Percentiles rank a stretch among this genome's conserved stretches.
Evolutionary conservation across 768 basidiomycete species (phyloP).

Genomic region (Mycena vulgaris): DNA sequence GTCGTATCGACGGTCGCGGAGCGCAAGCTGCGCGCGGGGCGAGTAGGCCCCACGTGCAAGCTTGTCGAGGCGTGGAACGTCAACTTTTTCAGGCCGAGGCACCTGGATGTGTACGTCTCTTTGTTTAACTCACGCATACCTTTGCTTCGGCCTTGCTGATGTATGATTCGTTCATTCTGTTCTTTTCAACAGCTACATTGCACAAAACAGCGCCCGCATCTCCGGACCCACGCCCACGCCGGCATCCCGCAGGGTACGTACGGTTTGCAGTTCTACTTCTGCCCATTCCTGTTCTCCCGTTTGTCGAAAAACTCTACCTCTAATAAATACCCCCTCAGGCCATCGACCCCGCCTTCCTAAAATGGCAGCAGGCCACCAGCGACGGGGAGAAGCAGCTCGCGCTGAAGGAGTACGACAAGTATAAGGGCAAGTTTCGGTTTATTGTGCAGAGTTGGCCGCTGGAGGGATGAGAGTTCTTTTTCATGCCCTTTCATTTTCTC

Average conservation of each 20-base stretch:
- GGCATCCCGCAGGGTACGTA: constrained; percentile 25
- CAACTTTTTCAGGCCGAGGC: constrained; percentile 35
- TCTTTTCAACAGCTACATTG: constrained; percentile 27
- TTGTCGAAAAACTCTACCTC: background rate
- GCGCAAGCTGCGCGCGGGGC: constrained; percentile 34
- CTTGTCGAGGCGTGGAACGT: constrained; percentile 36
- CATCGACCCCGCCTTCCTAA: constrained; percentile 32
- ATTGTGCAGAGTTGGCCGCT: constrained; percentile 32
- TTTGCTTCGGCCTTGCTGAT: constrained; percentile 12
- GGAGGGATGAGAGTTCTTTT: constrained; percentile 14
- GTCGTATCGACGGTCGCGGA: constrained; percentile 33
- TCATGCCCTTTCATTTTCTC: constrained; percentile 8
- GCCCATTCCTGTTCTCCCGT: constrained; percentile 6
- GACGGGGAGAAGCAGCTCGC: constrained; percentile 26
- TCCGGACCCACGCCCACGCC: constrained; percentile 32
- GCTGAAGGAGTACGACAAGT: constrained; percentile 34
- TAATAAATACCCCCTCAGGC: constrained; percentile 21
- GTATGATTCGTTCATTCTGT: constrained; percentile 2
- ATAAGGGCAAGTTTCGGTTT: constrained; percentile 34
- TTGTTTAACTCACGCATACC: constrained; percentile 12
- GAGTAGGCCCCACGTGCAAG: constrained; percentile 36
- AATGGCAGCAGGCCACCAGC: constrained; percentile 28
- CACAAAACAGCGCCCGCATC: constrained; percentile 27
- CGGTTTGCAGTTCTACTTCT: background rate
- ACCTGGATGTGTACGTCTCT: constrained; percentile 30